Conservation (phyloP, 495 filamentous ascomycete species). For the Lophiostoma macrostomum region DNA sequence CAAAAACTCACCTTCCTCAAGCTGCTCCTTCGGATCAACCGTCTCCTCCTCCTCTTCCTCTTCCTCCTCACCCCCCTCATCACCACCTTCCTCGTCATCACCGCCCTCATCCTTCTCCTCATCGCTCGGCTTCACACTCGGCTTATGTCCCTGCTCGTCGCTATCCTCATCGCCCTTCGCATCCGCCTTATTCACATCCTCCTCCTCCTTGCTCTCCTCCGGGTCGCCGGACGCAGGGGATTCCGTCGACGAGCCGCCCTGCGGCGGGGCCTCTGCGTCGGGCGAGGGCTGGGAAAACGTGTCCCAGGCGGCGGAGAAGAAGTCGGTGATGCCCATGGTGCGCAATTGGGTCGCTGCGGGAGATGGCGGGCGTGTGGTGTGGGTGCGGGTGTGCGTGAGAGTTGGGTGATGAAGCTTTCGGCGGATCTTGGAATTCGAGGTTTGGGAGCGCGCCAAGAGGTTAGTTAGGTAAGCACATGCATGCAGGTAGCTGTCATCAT, state of each 20-base stretch:
- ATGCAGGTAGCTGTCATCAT: no score
- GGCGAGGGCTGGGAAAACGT: conserved; percentile 28
- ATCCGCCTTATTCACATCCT: conserved; percentile 38
- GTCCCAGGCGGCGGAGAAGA: conserved; percentile 31
- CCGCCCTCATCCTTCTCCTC: conserved; percentile 47
- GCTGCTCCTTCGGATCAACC: conserved; percentile 78
- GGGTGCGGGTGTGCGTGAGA: conserved; percentile 3
- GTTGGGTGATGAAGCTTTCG: conserved; percentile 5
- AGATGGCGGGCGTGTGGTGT: neutral
- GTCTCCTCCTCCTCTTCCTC: conserved; percentile 91
- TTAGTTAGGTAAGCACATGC: neutral
- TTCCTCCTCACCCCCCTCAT: conserved; percentile 58
- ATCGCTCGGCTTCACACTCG: conserved; percentile 37
- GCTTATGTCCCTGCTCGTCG: conserved; percentile 31
- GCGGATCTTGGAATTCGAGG: neutral
- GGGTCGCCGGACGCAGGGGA: conserved; percentile 35
- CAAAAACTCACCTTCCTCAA: conserved; percentile 79
- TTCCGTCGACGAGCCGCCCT: conserved; percentile 35
- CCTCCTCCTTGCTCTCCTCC: conserved; percentile 37
- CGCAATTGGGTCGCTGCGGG: conserved; percentile 16
- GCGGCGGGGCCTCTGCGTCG: conserved; percentile 31
- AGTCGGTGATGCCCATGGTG: conserved; percentile 31
- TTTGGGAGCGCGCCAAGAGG: neutral
- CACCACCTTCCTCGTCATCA: conserved; percentile 42
- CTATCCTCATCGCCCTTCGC: conserved; percentile 21